Conservation (phyloP, 148 eudicot species). For the Tetragonia tetragonoides region DNA sequence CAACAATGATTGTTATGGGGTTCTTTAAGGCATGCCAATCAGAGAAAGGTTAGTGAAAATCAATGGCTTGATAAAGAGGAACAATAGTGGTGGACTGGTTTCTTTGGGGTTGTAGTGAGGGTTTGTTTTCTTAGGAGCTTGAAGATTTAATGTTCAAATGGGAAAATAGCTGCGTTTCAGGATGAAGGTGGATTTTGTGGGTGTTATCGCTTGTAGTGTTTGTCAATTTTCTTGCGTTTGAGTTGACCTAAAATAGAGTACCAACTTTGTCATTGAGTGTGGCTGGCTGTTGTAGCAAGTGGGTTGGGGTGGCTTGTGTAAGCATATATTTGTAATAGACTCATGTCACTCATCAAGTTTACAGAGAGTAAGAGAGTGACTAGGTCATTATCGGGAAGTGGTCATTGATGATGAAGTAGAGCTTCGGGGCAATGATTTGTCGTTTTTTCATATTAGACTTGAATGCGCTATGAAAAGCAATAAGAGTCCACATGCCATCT, state of each 20-base stretch:
- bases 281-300: not conserved
- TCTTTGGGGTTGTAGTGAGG: not conserved
- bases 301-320: not conserved
- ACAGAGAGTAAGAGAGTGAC: not conserved
- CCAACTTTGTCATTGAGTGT: not conserved
- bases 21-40: not conserved
- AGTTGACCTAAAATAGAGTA: not conserved
- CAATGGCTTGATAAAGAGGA: not conserved
- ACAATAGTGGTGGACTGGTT: not conserved
- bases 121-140: not conserved
- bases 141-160: too few relatives aligned
- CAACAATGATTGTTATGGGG: not conserved
- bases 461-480: too few relatives aligned
- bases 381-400: not conserved
- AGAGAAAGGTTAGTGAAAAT: slow-evolving; percentile 1
- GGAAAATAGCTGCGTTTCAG: too few relatives aligned
- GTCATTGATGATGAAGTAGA: too few relatives aligned
- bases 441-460: too few relatives aligned
- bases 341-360: not conserved
- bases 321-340: not conserved
- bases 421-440: too few relatives aligned
- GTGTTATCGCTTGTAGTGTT: not conserved
- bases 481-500: too few relatives aligned
- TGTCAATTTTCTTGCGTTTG: not conserved
- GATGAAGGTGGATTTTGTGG: too few relatives aligned